These are phyloP conservation scores for Phytophthora foliorum DNA, from an alignment of 352 stramenopile species.

Conservation along the genomic window DNA sequence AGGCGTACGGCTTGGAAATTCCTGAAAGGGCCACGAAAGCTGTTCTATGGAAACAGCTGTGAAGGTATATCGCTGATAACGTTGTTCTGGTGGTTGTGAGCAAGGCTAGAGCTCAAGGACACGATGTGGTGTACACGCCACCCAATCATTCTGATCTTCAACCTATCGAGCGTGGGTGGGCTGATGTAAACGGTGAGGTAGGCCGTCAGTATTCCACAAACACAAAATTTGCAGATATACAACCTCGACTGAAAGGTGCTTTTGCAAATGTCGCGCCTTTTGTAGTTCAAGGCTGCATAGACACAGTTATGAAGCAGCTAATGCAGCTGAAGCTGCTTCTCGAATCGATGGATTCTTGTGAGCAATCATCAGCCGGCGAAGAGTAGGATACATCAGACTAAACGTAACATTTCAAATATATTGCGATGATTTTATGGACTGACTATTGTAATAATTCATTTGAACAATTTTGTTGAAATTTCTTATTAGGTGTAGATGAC, in stretches of 20 bases:
- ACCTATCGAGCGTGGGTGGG: background rate
- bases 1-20: too few relatives aligned
- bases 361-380: background rate
- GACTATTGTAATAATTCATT: too few relatives aligned
- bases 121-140: background rate
- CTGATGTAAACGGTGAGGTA: background rate
- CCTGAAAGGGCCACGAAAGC: too few relatives aligned
- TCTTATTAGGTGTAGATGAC: too few relatives aligned
- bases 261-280: background rate
- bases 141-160: background rate
- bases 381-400: background rate
- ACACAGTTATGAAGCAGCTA: background rate
- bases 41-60: background rate
- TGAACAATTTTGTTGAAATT: too few relatives aligned
- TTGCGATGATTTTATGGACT: too few relatives aligned
- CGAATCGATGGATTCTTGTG: background rate
- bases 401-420: background rate
- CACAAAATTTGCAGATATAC: background rate
- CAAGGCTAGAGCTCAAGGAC: background rate
- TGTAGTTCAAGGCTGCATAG: background rate
- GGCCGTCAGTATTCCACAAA: background rate
- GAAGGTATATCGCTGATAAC: background rate
- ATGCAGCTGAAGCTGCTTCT: background rate
- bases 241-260: background rate
- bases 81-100: background rate